Evolutionary conservation across 2,329 filamentous ascomycete genomes (phyloP), one percentile per base, ranked within the genome.

Genomic region (Aspergillus viridinutans): DNA sequence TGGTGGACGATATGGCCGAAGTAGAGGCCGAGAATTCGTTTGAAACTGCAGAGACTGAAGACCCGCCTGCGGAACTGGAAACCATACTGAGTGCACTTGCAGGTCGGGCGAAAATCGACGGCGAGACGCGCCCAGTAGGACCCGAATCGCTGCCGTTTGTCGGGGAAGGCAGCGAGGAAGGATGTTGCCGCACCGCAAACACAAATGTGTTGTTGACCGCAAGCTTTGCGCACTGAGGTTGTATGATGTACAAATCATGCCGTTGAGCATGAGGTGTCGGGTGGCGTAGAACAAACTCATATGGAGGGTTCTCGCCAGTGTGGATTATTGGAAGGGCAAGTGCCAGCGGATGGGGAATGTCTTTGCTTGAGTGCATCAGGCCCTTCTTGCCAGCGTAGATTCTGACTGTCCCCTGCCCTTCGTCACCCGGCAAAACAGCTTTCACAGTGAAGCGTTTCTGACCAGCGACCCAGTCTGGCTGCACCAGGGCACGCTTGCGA

Each of bases 141-240:
- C 62, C 60, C 23, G 63, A 56, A 35, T 72, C 68, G 17, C 71
- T 72, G 47, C 66, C 70, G 54, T 70, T 74, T 28, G 74, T 67
- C 38, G 74, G 69, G 43, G 71, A 68, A 2, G 75, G 74, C 0
- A 83, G 75, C 1, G 82, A 83, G 0, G 90, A 88, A 0, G 92
- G 90, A 70, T 99, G 92, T 70, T 99, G 94, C 49, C 94, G 90
- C 59, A 99, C 89, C 53, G 90, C 90, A 73, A 99, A 99, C 28
- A 99, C 93, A 70, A 97, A 99, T 0, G 94, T 99, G 72, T 99
- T 97, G 78, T 97, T 97, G 55, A 96, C 81, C 1, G 91, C 92
- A 28, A 99, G 80, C 26, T 87, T 85, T 62, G 88, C 84, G 72
- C 94, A 99, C 74, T 99, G 95, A 1, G 95, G 94, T 70, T 97